These are phyloP conservation scores for Acacia confusa DNA, from an alignment of 306 rosid species.

Conservation along the genomic window DNA sequence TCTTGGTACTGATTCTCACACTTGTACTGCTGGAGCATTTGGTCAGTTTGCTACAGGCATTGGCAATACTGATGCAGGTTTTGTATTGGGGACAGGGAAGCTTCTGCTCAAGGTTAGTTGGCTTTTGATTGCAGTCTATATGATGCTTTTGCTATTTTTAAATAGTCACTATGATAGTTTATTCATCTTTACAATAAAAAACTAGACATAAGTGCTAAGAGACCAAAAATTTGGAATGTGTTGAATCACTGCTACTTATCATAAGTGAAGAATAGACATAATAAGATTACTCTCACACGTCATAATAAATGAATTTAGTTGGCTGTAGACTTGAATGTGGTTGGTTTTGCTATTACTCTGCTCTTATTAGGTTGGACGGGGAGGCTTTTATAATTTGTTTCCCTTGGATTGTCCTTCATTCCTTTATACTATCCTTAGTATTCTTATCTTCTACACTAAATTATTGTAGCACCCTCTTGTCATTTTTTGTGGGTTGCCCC, in stretches of 20 bases:
- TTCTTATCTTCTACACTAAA: background rate
- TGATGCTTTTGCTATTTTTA: conserved; percentile 1
- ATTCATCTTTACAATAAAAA: background rate
- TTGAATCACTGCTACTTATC: too few species aligned
- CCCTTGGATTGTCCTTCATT: background rate
- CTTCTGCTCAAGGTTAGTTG: conserved; percentile 75
- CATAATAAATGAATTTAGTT: background rate
- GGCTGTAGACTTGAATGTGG: background rate
- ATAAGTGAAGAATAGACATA: too few species aligned
- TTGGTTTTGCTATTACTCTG: conserved; percentile 4
- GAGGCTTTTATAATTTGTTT: background rate
- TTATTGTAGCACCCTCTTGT: background rate
- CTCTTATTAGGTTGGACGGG: background rate
- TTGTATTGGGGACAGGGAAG: conserved; percentile 89
- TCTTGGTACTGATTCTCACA: conserved; percentile 96
- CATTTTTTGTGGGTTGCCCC: conserved; percentile 4
- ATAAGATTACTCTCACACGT: too few species aligned
- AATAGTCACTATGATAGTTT: background rate
- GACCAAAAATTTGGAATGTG: too few species aligned
- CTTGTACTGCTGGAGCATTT: conserved; percentile 97
- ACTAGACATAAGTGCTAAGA: background rate
- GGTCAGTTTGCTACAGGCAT: conserved; percentile 98
- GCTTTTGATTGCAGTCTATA: conserved; percentile 14
- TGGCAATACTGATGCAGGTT: conserved; percentile 94
- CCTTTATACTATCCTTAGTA: background rate